Base-by-base conservation (phyloP, 176 grass and related monocot species). In the Avena sativa region DNA sequence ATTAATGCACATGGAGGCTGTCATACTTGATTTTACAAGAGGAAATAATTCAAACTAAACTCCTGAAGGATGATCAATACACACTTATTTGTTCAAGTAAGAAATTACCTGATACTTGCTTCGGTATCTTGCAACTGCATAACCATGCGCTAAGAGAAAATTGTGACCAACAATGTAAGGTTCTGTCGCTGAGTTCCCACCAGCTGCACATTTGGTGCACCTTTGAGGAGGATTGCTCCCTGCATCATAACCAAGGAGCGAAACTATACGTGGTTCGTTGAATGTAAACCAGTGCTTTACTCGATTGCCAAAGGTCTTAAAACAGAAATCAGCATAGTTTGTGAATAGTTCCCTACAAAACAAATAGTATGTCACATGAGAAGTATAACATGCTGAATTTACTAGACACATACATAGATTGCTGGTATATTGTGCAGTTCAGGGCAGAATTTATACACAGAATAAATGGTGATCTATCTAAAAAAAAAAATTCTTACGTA, bases 261-360 rank as follows among this genome's bases (percentile, higher is more conserved):
- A 20, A 32, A 90, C 83, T 74, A 92, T 91, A 72, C 87, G 87
- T 71, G 91, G 91, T 62, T 96, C 94, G 68, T 96, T 96, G 58
- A 96, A 85, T 73, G 94, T 96, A 84, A 93, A 84, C 94, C 94
- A 96, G 73, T 93, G 91, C 74, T 96, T 96, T 19, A 96, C 89
- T 66, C 94, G 92, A 81, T 96, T 62, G 4, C 94, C 91, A 10
- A 93, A 96, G 30, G 86, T 90, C 81, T 88, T 88, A 86, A 96
- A 96, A 83, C 91, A 93, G 32, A 93, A 91, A 15, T 96, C 94
- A 51, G 89, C 82, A 26, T 96, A 96, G 21, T 93, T 81, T 71
- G 86, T 34, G 83, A 89, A 93, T 32, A 93, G 56, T 23, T 90
- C 81, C 73, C 94, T 96, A 47, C 60, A 90, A 67, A 88, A 93